Percentiles rank a stretch among this genome's conserved stretches.
phyloP scores from a whole-genome alignment of 192 early-diverging fungal genomes.

The Entomortierella lignicola region DNA sequence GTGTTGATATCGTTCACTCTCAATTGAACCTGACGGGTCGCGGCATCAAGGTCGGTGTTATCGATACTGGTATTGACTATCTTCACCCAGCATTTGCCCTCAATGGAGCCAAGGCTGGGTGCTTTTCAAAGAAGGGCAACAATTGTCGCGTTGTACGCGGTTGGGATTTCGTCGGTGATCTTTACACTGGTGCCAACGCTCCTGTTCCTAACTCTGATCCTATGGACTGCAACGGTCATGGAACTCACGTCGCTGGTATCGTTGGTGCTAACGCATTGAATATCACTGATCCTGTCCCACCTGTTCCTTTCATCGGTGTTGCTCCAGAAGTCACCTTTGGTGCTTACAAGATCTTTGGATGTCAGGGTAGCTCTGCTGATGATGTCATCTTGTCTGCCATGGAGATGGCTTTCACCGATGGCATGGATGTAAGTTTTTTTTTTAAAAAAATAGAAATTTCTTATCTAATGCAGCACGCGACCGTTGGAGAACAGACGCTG shows the following conservation, averaged over 20 bases:
- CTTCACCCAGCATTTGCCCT: slow-evolving; percentile 72
- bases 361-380: slow-evolving; percentile 67
- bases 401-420: slow-evolving; percentile 74
- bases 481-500: background rate
- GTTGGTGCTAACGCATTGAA: slow-evolving; percentile 71
- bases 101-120: slow-evolving; percentile 30
- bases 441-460: no score
- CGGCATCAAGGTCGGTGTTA: slow-evolving; percentile 64
- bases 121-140: slow-evolving; percentile 67
- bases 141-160: slow-evolving; percentile 69
- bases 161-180: slow-evolving; percentile 72
- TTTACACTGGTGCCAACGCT: slow-evolving; percentile 10
- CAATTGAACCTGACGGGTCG: slow-evolving; percentile 41
- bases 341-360: slow-evolving; percentile 86
- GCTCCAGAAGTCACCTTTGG: slow-evolving; percentile 85
- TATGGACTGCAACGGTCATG: slow-evolving; percentile 72
- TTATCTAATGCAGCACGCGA: no score
- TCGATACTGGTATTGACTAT: slow-evolving; percentile 70
- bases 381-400: slow-evolving; percentile 85
- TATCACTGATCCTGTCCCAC: slow-evolving; percentile 25
- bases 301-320: slow-evolving; percentile 72
- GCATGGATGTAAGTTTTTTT: slow-evolving; percentile 68
- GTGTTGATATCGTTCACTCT: slow-evolving; percentile 50
- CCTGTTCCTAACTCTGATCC: slow-evolving; percentile 63
- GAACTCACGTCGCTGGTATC: slow-evolving; percentile 77